phyloP scores from a whole-genome alignment of 257 asterid species.

The Solanum sitiens region DNA sequence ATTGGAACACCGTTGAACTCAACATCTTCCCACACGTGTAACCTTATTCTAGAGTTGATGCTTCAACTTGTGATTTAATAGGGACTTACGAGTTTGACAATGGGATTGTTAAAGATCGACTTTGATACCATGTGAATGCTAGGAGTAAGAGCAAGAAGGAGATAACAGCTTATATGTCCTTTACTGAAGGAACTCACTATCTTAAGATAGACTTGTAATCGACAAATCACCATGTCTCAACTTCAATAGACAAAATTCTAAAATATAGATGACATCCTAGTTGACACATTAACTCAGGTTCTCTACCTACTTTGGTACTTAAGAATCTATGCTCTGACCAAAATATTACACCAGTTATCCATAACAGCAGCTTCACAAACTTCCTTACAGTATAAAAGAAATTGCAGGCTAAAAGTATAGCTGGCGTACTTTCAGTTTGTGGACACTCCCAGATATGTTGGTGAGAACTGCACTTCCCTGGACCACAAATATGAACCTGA shows the following conservation, averaged over 20 bases:
- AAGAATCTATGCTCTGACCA: not conserved
- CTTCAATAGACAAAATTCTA: not conserved
- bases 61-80: not conserved
- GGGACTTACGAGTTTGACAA: not conserved
- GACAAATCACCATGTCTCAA: not conserved
- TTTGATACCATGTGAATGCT: not conserved
- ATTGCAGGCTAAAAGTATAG: not conserved
- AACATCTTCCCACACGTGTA: not conserved
- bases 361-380: not conserved
- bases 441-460: constrained; percentile 29
- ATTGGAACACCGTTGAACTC: not conserved
- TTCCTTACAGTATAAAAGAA: not conserved
- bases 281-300: not conserved
- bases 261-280: not conserved
- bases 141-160: not conserved
- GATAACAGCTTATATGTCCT: not conserved
- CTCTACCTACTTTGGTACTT: not conserved
- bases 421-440: constrained; percentile 43
- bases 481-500: constrained; percentile 74
- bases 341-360: not conserved
- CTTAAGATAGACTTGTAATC: not conserved
- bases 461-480: constrained; percentile 51
- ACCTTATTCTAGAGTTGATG: not conserved
- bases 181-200: not conserved
- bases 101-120: not conserved